Conservation (phyloP, 805 yeast species). For the Kockiozyma suomiensis region DNA sequence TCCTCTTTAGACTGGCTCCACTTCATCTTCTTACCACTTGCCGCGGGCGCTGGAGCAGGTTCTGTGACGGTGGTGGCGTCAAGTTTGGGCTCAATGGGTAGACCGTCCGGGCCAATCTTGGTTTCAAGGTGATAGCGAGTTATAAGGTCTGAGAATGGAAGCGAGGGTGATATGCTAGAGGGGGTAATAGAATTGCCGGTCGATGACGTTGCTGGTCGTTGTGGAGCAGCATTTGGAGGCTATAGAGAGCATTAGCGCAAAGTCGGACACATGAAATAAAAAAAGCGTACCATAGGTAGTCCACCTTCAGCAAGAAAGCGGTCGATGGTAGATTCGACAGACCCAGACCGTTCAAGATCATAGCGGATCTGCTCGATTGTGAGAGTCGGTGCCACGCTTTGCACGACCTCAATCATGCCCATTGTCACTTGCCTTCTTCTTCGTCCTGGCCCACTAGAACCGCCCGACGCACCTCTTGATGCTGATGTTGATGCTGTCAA, state of each 20-base stretch:
- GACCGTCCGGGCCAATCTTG: slow-evolving; percentile 19
- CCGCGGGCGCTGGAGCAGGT: not conserved
- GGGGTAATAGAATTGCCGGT: not conserved
- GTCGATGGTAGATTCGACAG: slow-evolving; percentile 79
- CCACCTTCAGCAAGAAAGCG: slow-evolving; percentile 62
- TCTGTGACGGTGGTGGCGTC: not conserved
- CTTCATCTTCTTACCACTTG: slow-evolving; percentile 29
- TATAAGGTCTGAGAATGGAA: slow-evolving; percentile 22
- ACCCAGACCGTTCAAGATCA: slow-evolving; percentile 75
- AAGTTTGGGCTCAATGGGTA: slow-evolving; percentile 9
- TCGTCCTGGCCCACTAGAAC: not conserved
- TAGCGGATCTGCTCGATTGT: slow-evolving; percentile 68
- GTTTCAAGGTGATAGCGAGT: slow-evolving; percentile 25
- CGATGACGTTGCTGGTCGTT: not conserved
- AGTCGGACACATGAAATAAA: no score
- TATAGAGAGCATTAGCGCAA: not conserved
- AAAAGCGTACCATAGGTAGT: slow-evolving; percentile 48
- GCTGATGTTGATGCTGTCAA: slow-evolving; percentile 7
- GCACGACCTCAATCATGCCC: slow-evolving; percentile 81
- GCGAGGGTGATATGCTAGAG: slow-evolving; percentile 1
- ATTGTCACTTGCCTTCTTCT: slow-evolving; percentile 42
- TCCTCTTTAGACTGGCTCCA: slow-evolving; percentile 52
- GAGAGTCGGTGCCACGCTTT: slow-evolving; percentile 75
- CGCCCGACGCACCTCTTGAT: not conserved
- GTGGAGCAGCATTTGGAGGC: slow-evolving; percentile 20